phyloP scores from a whole-genome alignment of 1,284 basidiomycete genomes.

The Microbotryomycetes sp. region DNA sequence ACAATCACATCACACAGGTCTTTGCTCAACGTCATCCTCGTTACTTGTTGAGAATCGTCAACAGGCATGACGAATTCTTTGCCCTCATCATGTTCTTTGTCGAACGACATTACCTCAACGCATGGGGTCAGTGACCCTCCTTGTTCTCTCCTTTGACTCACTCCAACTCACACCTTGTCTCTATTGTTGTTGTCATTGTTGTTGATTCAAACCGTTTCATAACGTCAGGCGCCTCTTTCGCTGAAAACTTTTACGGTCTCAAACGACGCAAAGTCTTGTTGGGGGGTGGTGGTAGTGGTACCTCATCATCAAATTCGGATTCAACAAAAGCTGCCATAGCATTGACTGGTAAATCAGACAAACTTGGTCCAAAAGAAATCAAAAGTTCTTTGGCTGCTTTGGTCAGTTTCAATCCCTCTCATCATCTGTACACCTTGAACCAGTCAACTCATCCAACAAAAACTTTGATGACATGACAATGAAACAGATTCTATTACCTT shows the following conservation, averaged over 20 bases:
- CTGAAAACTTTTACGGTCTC: conserved; percentile 88
- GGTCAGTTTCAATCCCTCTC: conserved; percentile 12
- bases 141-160: not conserved
- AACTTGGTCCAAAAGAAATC: conserved; percentile 57
- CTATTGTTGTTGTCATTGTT: not conserved
- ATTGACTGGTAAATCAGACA: conserved; percentile 57
- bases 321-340: conserved; percentile 55
- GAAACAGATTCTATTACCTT: conserved; percentile 74
- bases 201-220: too few species aligned
- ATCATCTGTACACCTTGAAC: not conserved
- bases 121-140: conserved; percentile 55
- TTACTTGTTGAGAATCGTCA: conserved; percentile 83
- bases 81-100: conserved; percentile 79
- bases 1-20: conserved; percentile 54
- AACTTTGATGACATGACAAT: conserved; percentile 4
- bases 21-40: conserved; percentile 93
- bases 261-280: conserved; percentile 66
- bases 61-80: conserved; percentile 94
- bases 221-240: conserved; percentile 78
- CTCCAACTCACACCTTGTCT: not conserved
- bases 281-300: conserved; percentile 46
- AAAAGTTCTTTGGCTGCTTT: conserved; percentile 36
- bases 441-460: not conserved
- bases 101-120: conserved; percentile 80
- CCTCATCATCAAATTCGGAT: conserved; percentile 54